Base-by-base conservation (phyloP, 257 asterid species). In the Solanum sitiens region DNA sequence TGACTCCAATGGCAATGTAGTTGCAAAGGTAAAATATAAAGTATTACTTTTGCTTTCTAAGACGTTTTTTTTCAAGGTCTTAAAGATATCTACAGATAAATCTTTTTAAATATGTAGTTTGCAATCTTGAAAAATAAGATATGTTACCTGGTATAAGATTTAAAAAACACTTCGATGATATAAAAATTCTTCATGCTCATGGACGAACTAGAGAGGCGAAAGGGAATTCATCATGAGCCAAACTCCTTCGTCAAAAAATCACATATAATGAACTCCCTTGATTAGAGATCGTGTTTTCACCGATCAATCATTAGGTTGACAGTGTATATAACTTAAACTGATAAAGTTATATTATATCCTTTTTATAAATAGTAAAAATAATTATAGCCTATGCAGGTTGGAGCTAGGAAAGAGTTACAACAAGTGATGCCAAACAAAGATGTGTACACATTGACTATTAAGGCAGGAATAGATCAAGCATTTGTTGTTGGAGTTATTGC, bases 401-500 rank as follows among this genome's bases (percentile, higher is more conserved):
- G 98, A n/a, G 91, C 91, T 8, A 86, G 83, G 84, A 79, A 89
- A 88, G 97, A 93, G 92, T 18, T 92, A 45, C 88, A 92, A 83
- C 83, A 86, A 65, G 88, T 92, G 86, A 91, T 93, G 94, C 73
- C 86, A 84, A 83, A 92, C 89, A 92, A 90, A 74, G 99, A 96
- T 82, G 40, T 95, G 74, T 96, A 96, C 90, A 89, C 89, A 65
- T 97, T 96, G 30, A 92, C 86, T 15, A 89, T 95, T 88, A 96
- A 94, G 89, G 91, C 95, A 0, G 99, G 98, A 73, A 91, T 94
- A 21, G 99, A 96, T 89, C 96, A 96, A 87, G 99, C 96, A 2
- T 96, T 96, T 90, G 93, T 95, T 63, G 89, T 94, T 32, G 99
- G 99, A 87, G 96, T 96, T 6, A 94, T 96, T 63, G 95, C 98